Evolutionary conservation across 208 protist genomes (phyloP).

Genomic region (Trypanosoma scelopori): DNA sequence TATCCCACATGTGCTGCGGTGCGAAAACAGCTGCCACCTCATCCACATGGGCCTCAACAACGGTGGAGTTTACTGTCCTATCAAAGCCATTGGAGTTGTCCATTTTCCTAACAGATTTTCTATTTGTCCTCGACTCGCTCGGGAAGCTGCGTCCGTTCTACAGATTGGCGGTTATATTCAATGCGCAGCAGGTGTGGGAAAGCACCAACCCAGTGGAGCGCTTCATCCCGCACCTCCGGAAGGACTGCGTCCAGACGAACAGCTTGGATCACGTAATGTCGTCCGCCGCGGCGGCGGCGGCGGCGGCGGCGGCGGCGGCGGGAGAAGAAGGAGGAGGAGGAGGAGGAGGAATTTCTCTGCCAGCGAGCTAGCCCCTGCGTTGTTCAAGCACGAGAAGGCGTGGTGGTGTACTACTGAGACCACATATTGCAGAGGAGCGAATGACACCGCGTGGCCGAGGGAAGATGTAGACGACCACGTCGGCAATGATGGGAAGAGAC

Average conservation of each 20-base stretch:
- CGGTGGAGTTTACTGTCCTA: slow-evolving; percentile 62
- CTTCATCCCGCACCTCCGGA: slow-evolving; percentile 62
- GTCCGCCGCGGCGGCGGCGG: not conserved
- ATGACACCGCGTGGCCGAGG: too few species aligned
- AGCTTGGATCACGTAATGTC: not conserved
- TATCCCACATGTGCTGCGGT: slow-evolving; percentile 8
- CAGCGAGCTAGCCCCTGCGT: too few species aligned
- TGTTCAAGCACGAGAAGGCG: too few species aligned
- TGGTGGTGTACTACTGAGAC: not conserved
- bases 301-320: not conserved
- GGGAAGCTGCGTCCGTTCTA: slow-evolving; percentile 35
- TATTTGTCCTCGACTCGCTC: slow-evolving; percentile 48
- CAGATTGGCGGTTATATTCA: slow-evolving; percentile 38
- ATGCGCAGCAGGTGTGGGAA: slow-evolving; percentile 26
- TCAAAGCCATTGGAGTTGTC: slow-evolving; percentile 45
- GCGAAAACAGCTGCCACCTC: slow-evolving; percentile 13
- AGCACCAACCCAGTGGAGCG: slow-evolving; percentile 37
- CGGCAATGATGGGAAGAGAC: too few species aligned
- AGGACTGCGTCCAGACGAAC: slow-evolving; percentile 23
- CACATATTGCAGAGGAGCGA: not conserved
- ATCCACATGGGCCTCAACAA: slow-evolving; percentile 41
- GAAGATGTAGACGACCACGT: too few species aligned
- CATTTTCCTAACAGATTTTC: slow-evolving; percentile 62
- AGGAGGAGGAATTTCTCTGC: too few species aligned
- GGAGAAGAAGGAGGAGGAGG: too few species aligned